Base-by-base conservation (phyloP, 1,284 basidiomycete genomes). In the Apiotrichum brassicae region DNA sequence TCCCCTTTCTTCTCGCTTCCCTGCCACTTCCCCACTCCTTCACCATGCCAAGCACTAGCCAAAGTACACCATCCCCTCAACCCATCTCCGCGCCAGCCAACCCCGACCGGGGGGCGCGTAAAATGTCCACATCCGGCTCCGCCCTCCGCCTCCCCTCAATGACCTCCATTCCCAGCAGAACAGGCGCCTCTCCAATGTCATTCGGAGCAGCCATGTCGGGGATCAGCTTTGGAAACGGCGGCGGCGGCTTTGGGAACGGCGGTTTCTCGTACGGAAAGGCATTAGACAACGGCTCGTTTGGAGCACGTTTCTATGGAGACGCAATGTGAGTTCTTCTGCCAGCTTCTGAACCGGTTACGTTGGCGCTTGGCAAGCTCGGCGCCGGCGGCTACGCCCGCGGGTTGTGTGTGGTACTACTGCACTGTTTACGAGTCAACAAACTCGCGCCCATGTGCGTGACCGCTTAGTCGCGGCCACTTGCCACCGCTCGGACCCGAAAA, bases 131-230 rank as follows among this genome's bases (percentile, higher is more conserved):
- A 19, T 48, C 51, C 12, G 30, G 46, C 26, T 43, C 48, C 16
- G 45, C 41, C 9, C 48, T 53, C 34, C 51, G 51, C 6, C 23
- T 53, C 3, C 45, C 51, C 8, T 24, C 33, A 11, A 48, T 39
- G n/a, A n/a, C n/a, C n/a, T n/a, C n/a, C n/a, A n/a, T n/a, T n/a
- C n/a, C n/a, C 20, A 32, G 40, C 23, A 44, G 60, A 19, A 56
- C 55, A 34, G 65, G 54, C 35, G 62, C 58, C 23, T 67, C 66
- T 19, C 69, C 69, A 13, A 63, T 68, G 58, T 67, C 65, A 22
- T 70, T 68, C 52, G 64, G 65, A 23, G 62, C 57, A n/a, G 62
- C 59, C 37, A 70, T 70, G 69, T 62, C 63, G 0, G 69, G 69
- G 1, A 62, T 71, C 37, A 68, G 64, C 59, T 71, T 69, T 46